Percentiles rank a stretch among this genome's conserved stretches.
Conservation (phyloP, 148 eudicot genomes). For the Limonium bicolor region DNA sequence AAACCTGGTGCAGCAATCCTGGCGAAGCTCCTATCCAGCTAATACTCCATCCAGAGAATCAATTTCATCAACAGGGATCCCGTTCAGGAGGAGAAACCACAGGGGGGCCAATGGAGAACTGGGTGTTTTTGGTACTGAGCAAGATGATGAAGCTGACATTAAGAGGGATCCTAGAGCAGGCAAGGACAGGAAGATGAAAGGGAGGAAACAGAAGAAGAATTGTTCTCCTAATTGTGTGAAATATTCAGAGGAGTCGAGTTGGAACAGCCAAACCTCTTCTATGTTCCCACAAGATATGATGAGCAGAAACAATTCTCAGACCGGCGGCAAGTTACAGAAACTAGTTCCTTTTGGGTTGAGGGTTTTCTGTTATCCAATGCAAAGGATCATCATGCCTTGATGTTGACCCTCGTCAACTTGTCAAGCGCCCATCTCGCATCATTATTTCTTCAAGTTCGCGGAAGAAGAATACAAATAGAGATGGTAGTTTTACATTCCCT, state of each 20-base stretch:
- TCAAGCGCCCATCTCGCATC: too few relatives aligned
- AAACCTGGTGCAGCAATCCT: conserved; percentile 20
- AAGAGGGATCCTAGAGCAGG: background rate
- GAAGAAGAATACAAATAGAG: too few relatives aligned
- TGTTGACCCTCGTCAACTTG: too few relatives aligned
- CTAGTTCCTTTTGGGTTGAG: conserved; percentile 13
- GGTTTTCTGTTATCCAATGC: conserved; percentile 29
- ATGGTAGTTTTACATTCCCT: too few relatives aligned
- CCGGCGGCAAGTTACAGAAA: too few relatives aligned
- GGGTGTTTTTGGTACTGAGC: conserved; percentile 48
- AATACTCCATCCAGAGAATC: conserved; percentile 2
- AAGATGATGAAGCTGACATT: too few relatives aligned
- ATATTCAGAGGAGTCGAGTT: too few relatives aligned
- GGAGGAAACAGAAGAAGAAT: conserved; percentile 9
- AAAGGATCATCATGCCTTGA: conserved; percentile 32
- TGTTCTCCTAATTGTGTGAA: too few relatives aligned
- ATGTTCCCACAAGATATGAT: too few relatives aligned
- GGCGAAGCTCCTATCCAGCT: conserved; percentile 15
- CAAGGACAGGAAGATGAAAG: background rate
- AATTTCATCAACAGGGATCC: conserved; percentile 3
- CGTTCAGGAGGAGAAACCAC: conserved; percentile 6
- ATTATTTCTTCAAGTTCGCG: too few relatives aligned
- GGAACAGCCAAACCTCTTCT: too few relatives aligned
- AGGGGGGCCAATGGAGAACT: conserved; percentile 16
- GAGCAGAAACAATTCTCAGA: too few relatives aligned